Evolutionary conservation across 1,284 basidiomycete species (phyloP), one percentile per base, ranked within the genome.

Genomic region (Sporisorium scitamineum): DNA sequence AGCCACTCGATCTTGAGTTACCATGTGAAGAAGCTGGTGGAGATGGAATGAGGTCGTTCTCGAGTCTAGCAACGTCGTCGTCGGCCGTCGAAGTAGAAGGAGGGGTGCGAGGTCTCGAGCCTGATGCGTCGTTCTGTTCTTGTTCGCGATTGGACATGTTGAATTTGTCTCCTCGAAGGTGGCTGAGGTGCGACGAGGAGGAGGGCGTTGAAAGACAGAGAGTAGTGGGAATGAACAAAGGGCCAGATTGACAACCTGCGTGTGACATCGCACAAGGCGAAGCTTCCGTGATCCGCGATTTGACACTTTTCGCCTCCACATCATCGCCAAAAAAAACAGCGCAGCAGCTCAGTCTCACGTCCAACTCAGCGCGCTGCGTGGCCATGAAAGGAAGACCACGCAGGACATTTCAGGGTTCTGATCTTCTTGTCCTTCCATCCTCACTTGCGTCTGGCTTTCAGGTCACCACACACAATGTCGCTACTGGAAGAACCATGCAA

Each of bases 1-100:
- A 1, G 8, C 31, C 27, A 24, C 31, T 37, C 9, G 22, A 2
- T 5, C 2, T 10, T n/a, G 52, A 5, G 11, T 0, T 39, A 5
- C 34, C 29, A 13, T 37, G 26, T 1, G 51, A 47, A 9, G 66
- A 56, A 10, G 62, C 61, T 4, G 71, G 59, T 13, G 71, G 71
- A 11, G 71, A 74, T 20, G 71, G 71, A 0, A 74, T 69, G 11
- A 74, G 53, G 18, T 74, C 71, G 48, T 52, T 53, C 27, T 69
- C 66, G 50, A 74, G 66, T 27, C 53, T 54, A 16, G 63, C 58
- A 22, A 59, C 44, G 24, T 71, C 55, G 51, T 27, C 18, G 3
- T 41, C n/a, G 44, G 24, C 47, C 37, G 53, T 10, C 9, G 52
- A 61, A 22, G 52, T 48, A 18, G 60, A 45, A 10, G 39, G 41